phyloP scores from a whole-genome alignment of 2,329 filamentous ascomycete genomes.

The Ascochyta fabae region DNA sequence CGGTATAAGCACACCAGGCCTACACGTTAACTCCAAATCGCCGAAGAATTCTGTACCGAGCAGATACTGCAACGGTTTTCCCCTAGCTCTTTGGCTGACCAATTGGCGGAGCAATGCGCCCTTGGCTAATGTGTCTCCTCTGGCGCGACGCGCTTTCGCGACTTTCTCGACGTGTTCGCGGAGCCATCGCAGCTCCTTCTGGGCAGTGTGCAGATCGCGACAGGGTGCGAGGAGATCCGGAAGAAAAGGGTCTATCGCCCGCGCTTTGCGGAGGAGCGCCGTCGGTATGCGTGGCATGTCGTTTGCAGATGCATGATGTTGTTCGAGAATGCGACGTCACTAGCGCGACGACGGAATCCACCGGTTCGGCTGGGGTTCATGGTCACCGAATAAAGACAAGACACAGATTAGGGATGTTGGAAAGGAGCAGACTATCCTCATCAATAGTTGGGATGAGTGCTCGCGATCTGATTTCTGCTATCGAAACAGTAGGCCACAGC shows the following conservation, averaged over 20 bases:
- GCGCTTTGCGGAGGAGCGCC: slow-evolving; percentile 62
- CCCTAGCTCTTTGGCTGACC: slow-evolving; percentile 55
- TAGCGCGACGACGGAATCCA: slow-evolving; percentile 4
- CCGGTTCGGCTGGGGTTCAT: background rate
- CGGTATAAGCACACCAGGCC: slow-evolving; percentile 82
- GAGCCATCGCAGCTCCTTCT: slow-evolving; percentile 77
- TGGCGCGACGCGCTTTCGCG: slow-evolving; percentile 28
- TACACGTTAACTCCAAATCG: slow-evolving; percentile 76
- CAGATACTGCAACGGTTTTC: slow-evolving; percentile 87
- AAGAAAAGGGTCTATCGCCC: slow-evolving; percentile 61
- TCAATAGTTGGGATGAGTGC: no score
- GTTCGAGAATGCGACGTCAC: slow-evolving; percentile 4
- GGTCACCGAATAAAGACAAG: background rate
- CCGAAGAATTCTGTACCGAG: slow-evolving; percentile 90
- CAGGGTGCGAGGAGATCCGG: slow-evolving; percentile 68
- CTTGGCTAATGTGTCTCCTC: slow-evolving; percentile 26
- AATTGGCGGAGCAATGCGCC: slow-evolving; percentile 33
- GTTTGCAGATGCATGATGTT: slow-evolving; percentile 13
- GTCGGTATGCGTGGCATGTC: slow-evolving; percentile 66
- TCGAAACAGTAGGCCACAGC: no score
- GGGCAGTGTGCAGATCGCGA: slow-evolving; percentile 67
- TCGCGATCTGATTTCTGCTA: no score
- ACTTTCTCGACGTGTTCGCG: slow-evolving; percentile 58
- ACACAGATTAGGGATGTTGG: no score
- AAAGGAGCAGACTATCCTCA: no score